Conservation (phyloP, 768 basidiomycete species). For the Cystobasidiopsis lactophilus region DNA sequence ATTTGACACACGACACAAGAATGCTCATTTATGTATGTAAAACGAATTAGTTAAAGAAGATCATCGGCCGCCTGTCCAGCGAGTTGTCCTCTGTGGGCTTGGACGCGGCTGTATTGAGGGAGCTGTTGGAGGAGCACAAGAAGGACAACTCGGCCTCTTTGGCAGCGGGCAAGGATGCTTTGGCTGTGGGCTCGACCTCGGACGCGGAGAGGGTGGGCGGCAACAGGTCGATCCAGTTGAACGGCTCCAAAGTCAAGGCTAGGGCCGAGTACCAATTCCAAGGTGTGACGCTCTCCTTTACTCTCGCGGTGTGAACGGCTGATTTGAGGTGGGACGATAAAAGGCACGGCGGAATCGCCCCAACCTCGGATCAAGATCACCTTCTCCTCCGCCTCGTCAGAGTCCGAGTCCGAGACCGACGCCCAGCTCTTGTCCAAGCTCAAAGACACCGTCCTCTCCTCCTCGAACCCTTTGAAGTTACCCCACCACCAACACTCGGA, state of each 20-base stretch:
- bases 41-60: conserved; percentile 50
- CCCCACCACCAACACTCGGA: neutral
- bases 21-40: too few species aligned
- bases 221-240: neutral
- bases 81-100: conserved; percentile 55
- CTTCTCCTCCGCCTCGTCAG: conserved; percentile 8
- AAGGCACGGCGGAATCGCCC: conserved; percentile 9
- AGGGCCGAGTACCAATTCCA: conserved; percentile 28
- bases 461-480: conserved; percentile 1
- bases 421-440: neutral
- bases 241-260: conserved; percentile 12
- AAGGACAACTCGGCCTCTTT: conserved; percentile 24
- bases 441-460: neutral
- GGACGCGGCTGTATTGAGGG: conserved; percentile 28
- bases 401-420: neutral
- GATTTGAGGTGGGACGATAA: neutral
- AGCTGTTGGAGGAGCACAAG: conserved; percentile 25
- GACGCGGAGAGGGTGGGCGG: neutral
- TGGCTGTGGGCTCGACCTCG: neutral
- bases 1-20: too few species aligned
- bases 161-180: too few species aligned
- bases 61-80: conserved; percentile 57
- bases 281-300: too few species aligned
- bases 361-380: conserved; percentile 9
- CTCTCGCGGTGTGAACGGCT: neutral